Evolutionary conservation across 257 asterid genomes (phyloP).

Genomic region (Rhazya stricta): DNA sequence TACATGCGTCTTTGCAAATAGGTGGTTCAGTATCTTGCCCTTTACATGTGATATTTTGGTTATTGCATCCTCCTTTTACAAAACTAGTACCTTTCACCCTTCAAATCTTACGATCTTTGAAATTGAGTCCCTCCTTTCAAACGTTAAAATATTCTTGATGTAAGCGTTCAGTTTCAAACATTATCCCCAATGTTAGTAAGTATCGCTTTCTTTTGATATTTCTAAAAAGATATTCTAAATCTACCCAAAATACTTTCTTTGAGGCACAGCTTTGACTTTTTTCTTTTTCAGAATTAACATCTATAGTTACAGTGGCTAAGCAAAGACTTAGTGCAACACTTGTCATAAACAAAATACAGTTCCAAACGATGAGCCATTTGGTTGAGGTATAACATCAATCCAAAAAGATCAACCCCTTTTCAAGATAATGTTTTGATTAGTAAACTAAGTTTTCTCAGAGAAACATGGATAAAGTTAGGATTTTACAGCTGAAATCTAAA

Average conservation of each 20-base stretch:
- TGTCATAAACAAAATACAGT: background rate
- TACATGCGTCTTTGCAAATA: background rate
- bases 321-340: background rate
- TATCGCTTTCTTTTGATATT: background rate
- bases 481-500: background rate
- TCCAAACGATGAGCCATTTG: background rate
- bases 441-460: background rate
- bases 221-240: background rate
- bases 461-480: background rate
- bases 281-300: background rate
- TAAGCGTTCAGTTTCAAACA: background rate
- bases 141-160: background rate
- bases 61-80: no score
- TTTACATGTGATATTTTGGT: no score
- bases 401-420: background rate
- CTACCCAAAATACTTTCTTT: no score
- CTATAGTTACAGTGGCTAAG: background rate
- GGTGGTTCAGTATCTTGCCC: no score
- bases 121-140: background rate
- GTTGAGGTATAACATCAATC: background rate
- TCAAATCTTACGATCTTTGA: background rate
- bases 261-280: background rate
- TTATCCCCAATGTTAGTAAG: background rate
- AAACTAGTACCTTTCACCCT: background rate
- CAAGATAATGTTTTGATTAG: background rate